A percentile compares a stretch with the other conserved stretches of the same genome.
Conservation (phyloP, 2,329 filamentous ascomycete species). For the Trichoderma semiorbis region DNA sequence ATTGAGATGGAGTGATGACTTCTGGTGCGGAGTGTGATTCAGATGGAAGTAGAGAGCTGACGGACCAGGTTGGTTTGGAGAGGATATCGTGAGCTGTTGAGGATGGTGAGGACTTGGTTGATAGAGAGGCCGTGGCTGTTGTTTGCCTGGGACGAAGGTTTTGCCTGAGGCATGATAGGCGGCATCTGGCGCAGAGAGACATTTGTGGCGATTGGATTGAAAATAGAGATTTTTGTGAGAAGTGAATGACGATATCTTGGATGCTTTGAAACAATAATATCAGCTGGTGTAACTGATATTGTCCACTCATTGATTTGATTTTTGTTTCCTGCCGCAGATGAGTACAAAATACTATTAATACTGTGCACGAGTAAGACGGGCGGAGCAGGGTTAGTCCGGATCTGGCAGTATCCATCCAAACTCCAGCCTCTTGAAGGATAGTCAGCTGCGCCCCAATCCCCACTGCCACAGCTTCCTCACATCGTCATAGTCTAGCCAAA, state of each 20-base stretch:
- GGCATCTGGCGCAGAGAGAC: conserved; percentile 32
- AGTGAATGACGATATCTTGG: not conserved
- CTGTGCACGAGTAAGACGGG: not conserved
- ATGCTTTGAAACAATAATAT: not conserved
- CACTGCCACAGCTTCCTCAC: conserved; percentile 9
- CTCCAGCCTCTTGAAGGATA: not conserved
- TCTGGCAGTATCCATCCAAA: not conserved
- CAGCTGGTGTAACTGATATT: not conserved
- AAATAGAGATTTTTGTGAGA: not conserved
- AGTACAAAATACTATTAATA: not conserved
- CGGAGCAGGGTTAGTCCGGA: not conserved
- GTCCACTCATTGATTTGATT: not conserved
- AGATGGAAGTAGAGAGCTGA: conserved; percentile 62
- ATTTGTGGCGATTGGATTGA: conserved; percentile 22
- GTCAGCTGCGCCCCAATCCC: conserved; percentile 16
- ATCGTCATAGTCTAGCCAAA: conserved; percentile 15
- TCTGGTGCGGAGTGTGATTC: conserved; percentile 30
- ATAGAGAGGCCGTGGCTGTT: conserved; percentile 20
- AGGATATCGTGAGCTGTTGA: conserved; percentile 48
- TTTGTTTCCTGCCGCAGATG: not conserved
- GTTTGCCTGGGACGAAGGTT: conserved; percentile 16
- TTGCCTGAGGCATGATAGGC: conserved; percentile 26
- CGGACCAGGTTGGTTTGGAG: conserved; percentile 76
- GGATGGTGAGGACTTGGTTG: conserved; percentile 20
- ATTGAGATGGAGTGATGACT: conserved; percentile 60